phyloP scores from a whole-genome alignment of 257 asterid species.

The Lavandula angustifolia region DNA sequence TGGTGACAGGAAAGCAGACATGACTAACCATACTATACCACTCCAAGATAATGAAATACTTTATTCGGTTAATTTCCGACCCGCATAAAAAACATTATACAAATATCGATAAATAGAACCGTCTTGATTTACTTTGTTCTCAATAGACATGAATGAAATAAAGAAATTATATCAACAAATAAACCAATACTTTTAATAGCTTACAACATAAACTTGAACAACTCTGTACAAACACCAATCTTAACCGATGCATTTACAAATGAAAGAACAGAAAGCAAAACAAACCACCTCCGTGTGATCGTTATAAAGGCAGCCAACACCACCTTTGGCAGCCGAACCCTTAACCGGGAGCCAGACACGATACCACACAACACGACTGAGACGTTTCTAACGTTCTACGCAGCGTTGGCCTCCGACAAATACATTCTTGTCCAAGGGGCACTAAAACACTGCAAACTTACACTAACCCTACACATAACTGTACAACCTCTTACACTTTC shows the following conservation, averaged over 20 bases:
- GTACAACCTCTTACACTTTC: constrained; percentile 40
- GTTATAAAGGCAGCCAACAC: constrained; percentile 24
- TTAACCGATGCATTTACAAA: constrained; percentile 32
- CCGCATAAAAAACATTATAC: too few relatives aligned
- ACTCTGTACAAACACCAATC: constrained; percentile 35
- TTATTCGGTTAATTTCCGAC: too few relatives aligned
- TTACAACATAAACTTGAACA: constrained; percentile 23
- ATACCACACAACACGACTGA: background rate
- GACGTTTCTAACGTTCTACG: background rate
- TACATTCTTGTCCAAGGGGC: constrained; percentile 20
- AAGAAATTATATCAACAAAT: background rate
- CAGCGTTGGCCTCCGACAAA: background rate
- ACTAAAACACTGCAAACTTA: background rate
- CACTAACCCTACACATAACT: constrained; percentile 21
- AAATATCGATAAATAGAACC: too few relatives aligned
- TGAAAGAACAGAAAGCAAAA: constrained; percentile 33
- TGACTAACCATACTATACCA: too few relatives aligned
- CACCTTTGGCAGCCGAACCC: constrained; percentile 21
- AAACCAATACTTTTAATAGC: background rate
- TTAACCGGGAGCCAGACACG: constrained; percentile 38
- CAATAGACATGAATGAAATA: background rate
- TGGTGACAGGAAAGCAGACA: too few relatives aligned
- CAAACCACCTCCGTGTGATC: constrained; percentile 39
- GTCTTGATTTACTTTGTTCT: too few relatives aligned
- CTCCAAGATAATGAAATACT: too few relatives aligned